Base-by-base conservation (phyloP, 768 basidiomycete species). In the Postia placenta region DNA sequence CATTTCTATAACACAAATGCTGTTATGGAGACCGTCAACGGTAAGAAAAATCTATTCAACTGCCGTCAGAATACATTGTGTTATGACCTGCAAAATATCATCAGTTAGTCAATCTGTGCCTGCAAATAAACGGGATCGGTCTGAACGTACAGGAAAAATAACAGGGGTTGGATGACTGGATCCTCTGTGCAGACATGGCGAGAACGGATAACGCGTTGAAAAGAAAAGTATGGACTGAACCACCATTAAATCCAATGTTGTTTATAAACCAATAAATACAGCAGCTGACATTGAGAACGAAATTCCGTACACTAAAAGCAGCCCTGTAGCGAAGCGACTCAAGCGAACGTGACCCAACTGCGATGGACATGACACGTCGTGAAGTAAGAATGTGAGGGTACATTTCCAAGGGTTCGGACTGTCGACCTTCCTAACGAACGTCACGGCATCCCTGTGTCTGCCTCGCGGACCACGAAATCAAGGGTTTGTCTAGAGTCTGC, bases 381-480 rank as follows among this genome's bases (percentile, higher is more conserved):
- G 46, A 47, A 37, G 23, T 24, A 48, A 24, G 47, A n/a, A 38
- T 38, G 36, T 27, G 17, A 17, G 38, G 20, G 20, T 9, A 39
- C 38, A 39, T n/a, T 19, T 19, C 38, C 38, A 22, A 39, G 38
- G 38, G 20, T 39, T 39, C 15, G 7, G 20, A 17, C n/a, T 35
- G 43, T 28, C 11, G 25, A 45, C 27, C 27, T 28, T 44, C 42
- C 33, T 19, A 24, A 17, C n/a, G 30, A 26, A 28, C 45, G n/a
- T 45, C 45, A 45, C 19, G 26, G 20, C 19, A 24, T 17, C 17
- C 25, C 19, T 17, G 45, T 11, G 22, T 30, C 33, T 45, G 9
- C 33, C 27, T 49, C 48, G 15, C 40, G 25, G 48, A 67, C 60
- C 41, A 67, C 53, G 48, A 66, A 65, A 49, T 61, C 59, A 43